phyloP scores from a whole-genome alignment of 495 filamentous ascomycete species.

The Penicillium salamii region DNA sequence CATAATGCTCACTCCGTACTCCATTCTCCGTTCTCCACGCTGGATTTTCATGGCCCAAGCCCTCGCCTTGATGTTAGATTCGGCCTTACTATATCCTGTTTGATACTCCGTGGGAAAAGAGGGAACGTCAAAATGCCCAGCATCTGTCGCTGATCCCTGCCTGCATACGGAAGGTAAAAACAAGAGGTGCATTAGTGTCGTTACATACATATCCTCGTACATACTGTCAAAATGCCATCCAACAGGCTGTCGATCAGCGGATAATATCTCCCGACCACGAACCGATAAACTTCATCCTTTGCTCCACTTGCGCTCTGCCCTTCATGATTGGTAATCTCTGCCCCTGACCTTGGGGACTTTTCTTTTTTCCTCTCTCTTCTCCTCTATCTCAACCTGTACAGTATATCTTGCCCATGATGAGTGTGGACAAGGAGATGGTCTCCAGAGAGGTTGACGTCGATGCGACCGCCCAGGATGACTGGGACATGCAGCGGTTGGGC shows the following conservation, averaged over 20 bases:
- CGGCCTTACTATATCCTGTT: too few species aligned
- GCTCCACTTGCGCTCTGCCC: background rate
- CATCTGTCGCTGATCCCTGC: background rate
- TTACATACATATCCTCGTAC: too few species aligned
- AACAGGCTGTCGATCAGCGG: too few species aligned
- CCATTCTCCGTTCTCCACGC: too few species aligned
- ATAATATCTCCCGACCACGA: too few species aligned
- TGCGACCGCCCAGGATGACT: slow-evolving; percentile 28
- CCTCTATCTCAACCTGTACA: background rate
- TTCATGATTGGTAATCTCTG: background rate
- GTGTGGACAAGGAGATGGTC: slow-evolving; percentile 14
- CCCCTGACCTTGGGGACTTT: background rate
- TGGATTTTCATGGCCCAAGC: too few species aligned
- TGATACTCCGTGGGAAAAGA: too few species aligned
- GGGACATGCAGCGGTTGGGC: slow-evolving; percentile 40
- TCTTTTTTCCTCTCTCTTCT: background rate
- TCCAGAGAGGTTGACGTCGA: slow-evolving; percentile 22
- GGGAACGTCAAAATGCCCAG: too few species aligned
- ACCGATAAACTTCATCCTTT: background rate
- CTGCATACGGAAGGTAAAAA: slow-evolving; percentile 10
- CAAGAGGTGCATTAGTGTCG: too few species aligned
- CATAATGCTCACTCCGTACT: too few species aligned
- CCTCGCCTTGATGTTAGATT: too few species aligned
- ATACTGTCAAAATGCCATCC: too few species aligned
- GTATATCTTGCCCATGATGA: background rate